phyloP scores from a whole-genome alignment of 1,284 basidiomycete species.

The Ganoderma resinaceum region DNA sequence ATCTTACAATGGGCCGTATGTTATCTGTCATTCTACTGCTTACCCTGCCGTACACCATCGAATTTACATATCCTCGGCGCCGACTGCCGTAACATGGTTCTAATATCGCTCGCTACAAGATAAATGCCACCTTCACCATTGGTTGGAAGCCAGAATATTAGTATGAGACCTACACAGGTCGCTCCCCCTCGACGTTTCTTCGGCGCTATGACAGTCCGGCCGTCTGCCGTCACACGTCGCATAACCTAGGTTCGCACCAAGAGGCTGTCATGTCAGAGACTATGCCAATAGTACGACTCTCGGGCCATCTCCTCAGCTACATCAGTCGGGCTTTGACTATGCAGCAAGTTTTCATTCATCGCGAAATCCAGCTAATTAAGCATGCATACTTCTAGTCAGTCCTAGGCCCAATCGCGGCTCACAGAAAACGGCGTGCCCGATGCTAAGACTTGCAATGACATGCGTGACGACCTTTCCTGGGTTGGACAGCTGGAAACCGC shows the following conservation, averaged over 20 bases:
- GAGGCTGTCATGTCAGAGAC: neutral
- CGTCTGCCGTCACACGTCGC: neutral
- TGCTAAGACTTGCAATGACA: neutral
- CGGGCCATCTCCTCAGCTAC: neutral
- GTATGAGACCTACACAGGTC: neutral
- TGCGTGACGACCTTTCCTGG: neutral
- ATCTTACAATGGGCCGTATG: neutral
- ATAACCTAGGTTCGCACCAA: neutral
- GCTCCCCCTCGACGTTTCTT: neutral
- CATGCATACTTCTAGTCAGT: neutral
- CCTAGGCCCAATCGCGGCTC: neutral
- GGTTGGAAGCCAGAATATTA: neutral
- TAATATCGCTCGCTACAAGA: too few species aligned
- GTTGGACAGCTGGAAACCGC: neutral
- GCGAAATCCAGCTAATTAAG: too few species aligned
- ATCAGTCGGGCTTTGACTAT: neutral
- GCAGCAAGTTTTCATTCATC: neutral
- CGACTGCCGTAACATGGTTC: neutral
- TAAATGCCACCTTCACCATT: neutral
- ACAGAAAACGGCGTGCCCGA: neutral
- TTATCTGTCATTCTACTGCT: neutral
- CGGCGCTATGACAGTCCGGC: neutral
- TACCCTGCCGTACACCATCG: neutral
- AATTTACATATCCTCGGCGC: neutral
- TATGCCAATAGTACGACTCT: too few species aligned